These are phyloP conservation scores for Colletotrichum nymphaeae DNA, from an alignment of 2,329 filamentous ascomycete species.

Conservation along the genomic window DNA sequence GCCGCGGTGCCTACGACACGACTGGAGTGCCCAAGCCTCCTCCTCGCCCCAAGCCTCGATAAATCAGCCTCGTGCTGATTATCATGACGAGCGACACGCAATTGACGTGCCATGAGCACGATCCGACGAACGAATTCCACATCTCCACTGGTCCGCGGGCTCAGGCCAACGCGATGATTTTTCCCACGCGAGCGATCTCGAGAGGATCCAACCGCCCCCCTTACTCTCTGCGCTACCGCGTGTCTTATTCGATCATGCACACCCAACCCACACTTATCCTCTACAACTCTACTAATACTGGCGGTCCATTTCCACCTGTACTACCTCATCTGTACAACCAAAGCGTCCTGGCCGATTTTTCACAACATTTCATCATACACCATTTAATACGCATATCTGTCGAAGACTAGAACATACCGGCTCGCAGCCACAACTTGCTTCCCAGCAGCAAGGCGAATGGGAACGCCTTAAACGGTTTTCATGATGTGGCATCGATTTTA, in stretches of 20 bases:
- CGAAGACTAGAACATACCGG: slow-evolving; percentile 48
- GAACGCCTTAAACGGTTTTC: slow-evolving; percentile 35
- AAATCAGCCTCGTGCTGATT: slow-evolving; percentile 35
- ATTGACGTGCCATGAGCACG: slow-evolving; percentile 17
- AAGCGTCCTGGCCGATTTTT: slow-evolving; percentile 25
- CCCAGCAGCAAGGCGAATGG: slow-evolving; percentile 47
- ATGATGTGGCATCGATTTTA: slow-evolving; percentile 36
- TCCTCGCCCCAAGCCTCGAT: slow-evolving; percentile 54
- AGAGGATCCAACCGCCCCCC: slow-evolving; percentile 27
- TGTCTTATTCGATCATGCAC: slow-evolving; percentile 30
- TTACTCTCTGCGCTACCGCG: slow-evolving; percentile 13
- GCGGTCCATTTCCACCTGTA: slow-evolving; percentile 30
- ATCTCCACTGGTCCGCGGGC: slow-evolving; percentile 4
- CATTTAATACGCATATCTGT: slow-evolving; percentile 49
- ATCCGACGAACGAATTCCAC: slow-evolving; percentile 10
- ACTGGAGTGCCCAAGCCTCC: slow-evolving; percentile 61
- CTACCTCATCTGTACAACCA: slow-evolving; percentile 31
- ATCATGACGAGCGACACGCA: not conserved
- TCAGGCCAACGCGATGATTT: slow-evolving; percentile 36
- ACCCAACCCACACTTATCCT: slow-evolving; percentile 2
- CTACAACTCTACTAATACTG: slow-evolving; percentile 30
- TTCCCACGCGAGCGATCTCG: slow-evolving; percentile 32
- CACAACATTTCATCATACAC: slow-evolving; percentile 40
- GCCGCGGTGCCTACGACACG: slow-evolving; percentile 63
- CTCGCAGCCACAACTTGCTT: slow-evolving; percentile 52